These are phyloP conservation scores for Aspergillus carbonarius DNA, from an alignment of 2,329 filamentous ascomycete genomes.

Conservation along the genomic window DNA sequence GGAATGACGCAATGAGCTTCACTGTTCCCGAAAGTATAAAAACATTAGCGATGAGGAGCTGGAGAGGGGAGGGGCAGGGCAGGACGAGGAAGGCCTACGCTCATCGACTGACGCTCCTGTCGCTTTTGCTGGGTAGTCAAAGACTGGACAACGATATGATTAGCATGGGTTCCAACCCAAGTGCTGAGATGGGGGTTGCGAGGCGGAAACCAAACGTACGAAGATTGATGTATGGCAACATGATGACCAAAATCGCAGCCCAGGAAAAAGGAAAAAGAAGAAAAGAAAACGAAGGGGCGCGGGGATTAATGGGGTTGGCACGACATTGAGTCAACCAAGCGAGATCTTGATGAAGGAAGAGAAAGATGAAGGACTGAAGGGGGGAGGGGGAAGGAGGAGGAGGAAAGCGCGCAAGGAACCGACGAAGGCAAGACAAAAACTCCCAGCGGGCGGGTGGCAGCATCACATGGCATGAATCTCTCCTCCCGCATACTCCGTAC, in stretches of 20 bases:
- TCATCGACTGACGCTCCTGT: conserved; percentile 67
- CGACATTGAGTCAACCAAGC: not conserved
- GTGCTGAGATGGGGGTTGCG: not conserved
- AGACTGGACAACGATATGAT: conserved; percentile 49
- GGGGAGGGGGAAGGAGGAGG: not conserved
- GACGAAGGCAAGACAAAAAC: too few relatives aligned
- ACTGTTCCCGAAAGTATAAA: conserved; percentile 54
- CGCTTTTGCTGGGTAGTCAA: conserved; percentile 56
- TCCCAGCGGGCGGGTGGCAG: not conserved
- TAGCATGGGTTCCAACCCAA: conserved; percentile 6
- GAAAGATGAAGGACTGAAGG: not conserved
- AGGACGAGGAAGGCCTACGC: conserved; percentile 41
- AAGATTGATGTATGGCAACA: conserved; percentile 65
- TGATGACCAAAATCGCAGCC: conserved; percentile 31
- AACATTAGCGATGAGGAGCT: not conserved
- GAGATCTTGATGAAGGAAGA: not conserved
- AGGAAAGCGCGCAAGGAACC: not conserved
- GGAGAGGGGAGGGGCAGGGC: not conserved
- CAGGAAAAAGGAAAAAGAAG: conserved; percentile 7
- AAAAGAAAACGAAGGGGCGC: not conserved
- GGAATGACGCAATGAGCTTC: conserved; percentile 86
- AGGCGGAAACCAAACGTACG: conserved; percentile 42
- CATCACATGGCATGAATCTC: conserved; percentile 9
- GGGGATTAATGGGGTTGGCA: not conserved
- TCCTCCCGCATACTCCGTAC: not conserved